These are phyloP conservation scores for Phytopythium cucurbitacearum DNA, from an alignment of 352 stramenopile genomes.

Conservation along the genomic window DNA sequence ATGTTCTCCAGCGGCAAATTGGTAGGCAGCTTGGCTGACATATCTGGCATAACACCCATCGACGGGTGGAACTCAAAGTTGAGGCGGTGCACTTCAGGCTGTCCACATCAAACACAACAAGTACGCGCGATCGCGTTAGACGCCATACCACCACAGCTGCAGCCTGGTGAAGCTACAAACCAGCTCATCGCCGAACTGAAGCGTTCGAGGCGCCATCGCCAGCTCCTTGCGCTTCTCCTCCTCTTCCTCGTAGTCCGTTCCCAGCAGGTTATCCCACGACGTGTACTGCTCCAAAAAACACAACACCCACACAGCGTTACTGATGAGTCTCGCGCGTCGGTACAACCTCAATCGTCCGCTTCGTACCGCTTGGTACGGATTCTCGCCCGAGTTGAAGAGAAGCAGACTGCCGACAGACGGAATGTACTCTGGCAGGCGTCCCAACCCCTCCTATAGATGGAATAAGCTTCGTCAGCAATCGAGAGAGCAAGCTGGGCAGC, in stretches of 20 bases:
- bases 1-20: constrained; percentile 81
- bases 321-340: not conserved
- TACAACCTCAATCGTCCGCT: not conserved
- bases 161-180: constrained; percentile 18
- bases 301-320: constrained; percentile 2
- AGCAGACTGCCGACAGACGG: constrained; percentile 76
- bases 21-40: constrained; percentile 70
- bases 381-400: constrained; percentile 87
- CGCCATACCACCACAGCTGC: not conserved
- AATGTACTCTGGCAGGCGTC: constrained; percentile 75
- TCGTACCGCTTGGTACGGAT: constrained; percentile 81
- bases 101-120: not conserved
- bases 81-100: constrained; percentile 62
- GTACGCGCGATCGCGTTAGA: not conserved
- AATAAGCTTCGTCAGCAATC: not conserved
- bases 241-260: constrained; percentile 84
- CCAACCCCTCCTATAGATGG: constrained; percentile 56
- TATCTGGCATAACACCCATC: constrained; percentile 58
- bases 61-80: constrained; percentile 79
- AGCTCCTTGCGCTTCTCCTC: constrained; percentile 83
- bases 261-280: constrained; percentile 84
- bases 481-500: not conserved
- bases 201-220: constrained; percentile 68
- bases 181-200: constrained; percentile 80
- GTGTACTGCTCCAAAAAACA: constrained; percentile 54